These are phyloP conservation scores for Agaricus sinodeliciosus DNA, from an alignment of 768 basidiomycete species.

Conservation along the genomic window DNA sequence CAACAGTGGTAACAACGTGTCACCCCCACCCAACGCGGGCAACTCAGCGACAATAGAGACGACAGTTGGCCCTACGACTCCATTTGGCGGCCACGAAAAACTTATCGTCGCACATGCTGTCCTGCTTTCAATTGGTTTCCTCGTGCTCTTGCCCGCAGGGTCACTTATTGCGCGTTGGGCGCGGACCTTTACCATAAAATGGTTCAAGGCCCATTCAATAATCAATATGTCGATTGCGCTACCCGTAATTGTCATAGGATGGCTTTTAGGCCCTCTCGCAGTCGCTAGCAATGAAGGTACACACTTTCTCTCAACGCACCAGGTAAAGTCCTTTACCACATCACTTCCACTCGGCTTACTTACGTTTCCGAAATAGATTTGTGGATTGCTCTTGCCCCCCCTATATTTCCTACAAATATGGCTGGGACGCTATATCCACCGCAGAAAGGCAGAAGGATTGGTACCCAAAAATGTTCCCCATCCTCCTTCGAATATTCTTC, in stretches of 20 bases:
- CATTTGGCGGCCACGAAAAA: conserved; percentile 24
- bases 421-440: conserved; percentile 50
- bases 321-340: conserved; percentile 24
- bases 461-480: conserved; percentile 28
- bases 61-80: neutral
- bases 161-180: conserved; percentile 48
- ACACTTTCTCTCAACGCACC: conserved; percentile 44
- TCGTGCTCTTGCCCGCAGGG: conserved; percentile 49
- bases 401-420: conserved; percentile 45
- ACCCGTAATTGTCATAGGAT: conserved; percentile 43
- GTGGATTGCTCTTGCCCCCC: conserved; percentile 43
- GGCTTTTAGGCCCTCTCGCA: conserved; percentile 40
- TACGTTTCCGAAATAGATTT: conserved; percentile 28
- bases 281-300: conserved; percentile 32
- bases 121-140: conserved; percentile 45
- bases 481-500: conserved; percentile 49
- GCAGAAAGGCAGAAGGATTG: conserved; percentile 23
- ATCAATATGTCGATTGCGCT: conserved; percentile 42
- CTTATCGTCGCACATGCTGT: conserved; percentile 48
- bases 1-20: conserved; percentile 6
- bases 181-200: conserved; percentile 41
- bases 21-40: neutral
- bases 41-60: neutral
- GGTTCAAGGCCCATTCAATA: conserved; percentile 53
- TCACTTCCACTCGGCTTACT: neutral